Base-by-base conservation (phyloP, 2,329 filamentous ascomycete species). In the Rugonectria rugulosa region DNA sequence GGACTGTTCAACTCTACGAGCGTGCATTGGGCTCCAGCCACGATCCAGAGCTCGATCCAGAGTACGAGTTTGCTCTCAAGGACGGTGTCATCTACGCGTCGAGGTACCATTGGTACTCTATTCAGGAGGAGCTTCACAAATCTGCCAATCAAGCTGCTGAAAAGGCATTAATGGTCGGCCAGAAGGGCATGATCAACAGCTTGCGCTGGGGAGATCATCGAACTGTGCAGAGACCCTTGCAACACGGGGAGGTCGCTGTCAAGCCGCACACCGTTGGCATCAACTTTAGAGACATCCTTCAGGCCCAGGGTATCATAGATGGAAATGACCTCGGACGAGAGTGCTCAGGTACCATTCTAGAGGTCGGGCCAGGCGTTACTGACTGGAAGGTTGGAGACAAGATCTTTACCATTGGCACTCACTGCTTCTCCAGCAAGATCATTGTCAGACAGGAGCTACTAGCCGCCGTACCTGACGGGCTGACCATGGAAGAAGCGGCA, bases 401-500 rank as follows among this genome's bases (percentile, higher is more conserved):
- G 2, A 70, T 77, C 24, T 61, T 70, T 21, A 67, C 68, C 56
- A 36, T 60, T 57, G 38, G 37, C 17, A 37, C 48, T 6, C 59
- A 48, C 21, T 63, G 50, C 50, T 69, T 43, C n/a, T 70, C 72
- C 51, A 23, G 73, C 66, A 12, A 68, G 49, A 51, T 69, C n/a
- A n/a, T 62, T 31, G 61, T 59, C 63, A 66, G 14, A 56, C 61
- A n/a, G n/a, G n/a, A n/a, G n/a, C 1, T 62, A 61, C 14, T 59
- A 64, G 66, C 3, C 66, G 61, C 29, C 64, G 67, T 10, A 41
- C 73, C 75, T 0, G 69, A 70, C 2, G 31, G 46, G 23, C 61
- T 79, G 58, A 60, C 48, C 3, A 76, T 75, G 15, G 69, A 69
- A 20, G 66, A 70, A 3, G 76, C 70, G 1, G 73, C 73, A 5